Evolutionary conservation across 352 stramenopile genomes (phyloP).

Genomic region (Aphanomyces invadans): DNA sequence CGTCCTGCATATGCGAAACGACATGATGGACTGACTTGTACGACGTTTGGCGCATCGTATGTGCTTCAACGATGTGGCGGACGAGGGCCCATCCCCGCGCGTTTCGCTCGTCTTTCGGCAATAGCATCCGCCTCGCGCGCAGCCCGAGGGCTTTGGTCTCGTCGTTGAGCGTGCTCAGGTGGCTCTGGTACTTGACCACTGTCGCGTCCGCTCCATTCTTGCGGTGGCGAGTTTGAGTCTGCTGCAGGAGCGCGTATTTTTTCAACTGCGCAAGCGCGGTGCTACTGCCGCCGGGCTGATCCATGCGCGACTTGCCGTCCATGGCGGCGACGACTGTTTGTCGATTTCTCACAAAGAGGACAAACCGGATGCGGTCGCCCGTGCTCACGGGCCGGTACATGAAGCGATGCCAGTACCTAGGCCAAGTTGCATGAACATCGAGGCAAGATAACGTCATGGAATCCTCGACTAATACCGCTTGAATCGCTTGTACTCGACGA

Average conservation of each 20-base stretch:
- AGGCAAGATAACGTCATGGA: no score
- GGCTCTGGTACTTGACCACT: conserved; percentile 12
- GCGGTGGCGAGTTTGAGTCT: background rate
- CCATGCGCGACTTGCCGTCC: background rate
- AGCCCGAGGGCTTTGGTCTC: background rate
- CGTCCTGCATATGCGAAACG: background rate
- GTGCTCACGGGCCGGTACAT: background rate
- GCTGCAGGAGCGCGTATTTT: background rate
- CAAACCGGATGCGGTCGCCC: conserved; percentile 6
- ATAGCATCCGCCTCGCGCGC: background rate
- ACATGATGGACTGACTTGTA: background rate
- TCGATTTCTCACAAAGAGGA: conserved; percentile 13
- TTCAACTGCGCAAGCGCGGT: background rate
- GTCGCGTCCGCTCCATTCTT: background rate
- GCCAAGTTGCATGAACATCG: background rate
- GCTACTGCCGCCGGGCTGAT: background rate
- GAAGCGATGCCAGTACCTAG: conserved; percentile 19
- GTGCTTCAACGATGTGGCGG: background rate
- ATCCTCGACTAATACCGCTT: conserved; percentile 2
- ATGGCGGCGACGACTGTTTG: background rate
- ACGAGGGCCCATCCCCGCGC: conserved; percentile 1
- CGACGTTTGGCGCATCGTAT: background rate
- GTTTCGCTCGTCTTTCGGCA: background rate
- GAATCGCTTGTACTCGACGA: conserved; percentile 20
- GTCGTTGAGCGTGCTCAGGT: background rate